Base-by-base conservation (phyloP, 768 basidiomycete genomes). In the Albatrellus ellisii region DNA sequence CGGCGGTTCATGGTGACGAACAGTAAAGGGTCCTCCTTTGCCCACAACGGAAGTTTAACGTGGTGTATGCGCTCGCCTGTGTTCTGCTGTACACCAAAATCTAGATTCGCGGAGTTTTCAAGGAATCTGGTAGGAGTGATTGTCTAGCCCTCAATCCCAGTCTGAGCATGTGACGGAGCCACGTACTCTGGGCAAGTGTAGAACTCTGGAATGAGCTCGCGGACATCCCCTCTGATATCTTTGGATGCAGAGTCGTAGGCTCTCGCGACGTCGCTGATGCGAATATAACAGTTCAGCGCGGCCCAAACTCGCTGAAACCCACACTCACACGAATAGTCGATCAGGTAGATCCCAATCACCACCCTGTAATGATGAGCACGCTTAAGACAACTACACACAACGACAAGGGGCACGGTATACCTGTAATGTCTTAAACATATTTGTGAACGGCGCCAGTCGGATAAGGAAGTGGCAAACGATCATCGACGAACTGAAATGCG, bases 401-500 rank as follows among this genome's bases (percentile, higher is more conserved):
- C 20, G 25, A 18, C 35, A 6, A 14, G 14, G 11, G 6, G 35
- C 4, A 14, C 9, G 8, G 28, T 63, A 46, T 40, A 72, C 74
- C 65, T 78, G 77, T 25, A 95, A 60, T 2, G 85, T 88, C 62
- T 91, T 88, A 69, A 92, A 97, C 81, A 94, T 92, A 54, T 82
- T 78, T 20, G 90, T 92, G 57, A 84, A 97, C 0, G 92, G 92
- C 11, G 81, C 77, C 52, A 92, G 63, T 17, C 92, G 72, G 42
- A 97, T 92, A 51, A 94, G 62, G 63, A 85, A 95, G 51, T 94
- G 90, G 63, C 89, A 92, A 34, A 91, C 86, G 45, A 90, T 94
- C 91, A 95, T 95, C 2, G 89, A 92, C 8, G 89, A 92, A 55
- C 85, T 88, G 54, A 91, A 97, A 56, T 97, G 92, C 0, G 92